A percentile compares a stretch with the other conserved stretches of the same genome.
Evolutionary conservation across 179 eudicot species (phyloP).

Genomic region (Gypsophila paniculata): DNA sequence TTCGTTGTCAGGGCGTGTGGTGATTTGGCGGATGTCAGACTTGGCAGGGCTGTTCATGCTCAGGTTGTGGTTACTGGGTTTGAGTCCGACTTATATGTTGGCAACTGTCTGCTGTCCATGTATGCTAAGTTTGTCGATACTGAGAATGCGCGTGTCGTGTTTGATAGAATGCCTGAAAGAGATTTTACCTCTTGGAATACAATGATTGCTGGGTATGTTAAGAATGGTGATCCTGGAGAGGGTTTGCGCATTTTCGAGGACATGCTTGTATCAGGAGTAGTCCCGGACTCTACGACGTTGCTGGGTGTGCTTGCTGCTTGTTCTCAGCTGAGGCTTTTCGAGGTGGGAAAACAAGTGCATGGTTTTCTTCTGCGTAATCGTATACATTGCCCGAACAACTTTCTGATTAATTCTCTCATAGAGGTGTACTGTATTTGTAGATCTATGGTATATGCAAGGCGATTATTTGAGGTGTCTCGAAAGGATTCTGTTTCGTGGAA

Average conservation of each 20-base stretch:
- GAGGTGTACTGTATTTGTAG: slow-evolving; percentile 19
- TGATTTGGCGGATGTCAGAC: slow-evolving; percentile 20
- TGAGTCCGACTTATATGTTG: slow-evolving; percentile 26
- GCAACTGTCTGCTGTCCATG: slow-evolving; percentile 27
- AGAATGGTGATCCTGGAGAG: slow-evolving; percentile 8
- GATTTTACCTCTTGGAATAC: slow-evolving; percentile 43
- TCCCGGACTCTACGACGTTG: slow-evolving; percentile 16
- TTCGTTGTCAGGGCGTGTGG: slow-evolving; percentile 26
- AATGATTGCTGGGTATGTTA: slow-evolving; percentile 22
- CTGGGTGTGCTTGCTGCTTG: slow-evolving; percentile 20
- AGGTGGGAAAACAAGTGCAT: slow-evolving; percentile 19
- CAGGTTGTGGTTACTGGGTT: slow-evolving; percentile 22
- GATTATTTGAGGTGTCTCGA: slow-evolving; percentile 19
- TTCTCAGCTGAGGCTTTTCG: slow-evolving; percentile 11
- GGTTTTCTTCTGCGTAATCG: slow-evolving; percentile 18
- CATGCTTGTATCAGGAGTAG: not conserved
- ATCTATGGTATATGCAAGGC: slow-evolving; percentile 19
- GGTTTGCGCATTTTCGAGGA: slow-evolving; percentile 4
- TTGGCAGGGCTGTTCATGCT: slow-evolving; percentile 25
- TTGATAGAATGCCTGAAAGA: slow-evolving; percentile 37
- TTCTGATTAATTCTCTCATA: slow-evolving; percentile 21
- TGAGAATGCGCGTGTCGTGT: slow-evolving; percentile 23
- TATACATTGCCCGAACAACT: not conserved
- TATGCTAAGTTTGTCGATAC: slow-evolving; percentile 24
- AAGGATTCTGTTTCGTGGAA: slow-evolving; percentile 45